phyloP scores from a whole-genome alignment of 2,329 filamentous ascomycete species.

The Trichoderma afroharzianum region DNA sequence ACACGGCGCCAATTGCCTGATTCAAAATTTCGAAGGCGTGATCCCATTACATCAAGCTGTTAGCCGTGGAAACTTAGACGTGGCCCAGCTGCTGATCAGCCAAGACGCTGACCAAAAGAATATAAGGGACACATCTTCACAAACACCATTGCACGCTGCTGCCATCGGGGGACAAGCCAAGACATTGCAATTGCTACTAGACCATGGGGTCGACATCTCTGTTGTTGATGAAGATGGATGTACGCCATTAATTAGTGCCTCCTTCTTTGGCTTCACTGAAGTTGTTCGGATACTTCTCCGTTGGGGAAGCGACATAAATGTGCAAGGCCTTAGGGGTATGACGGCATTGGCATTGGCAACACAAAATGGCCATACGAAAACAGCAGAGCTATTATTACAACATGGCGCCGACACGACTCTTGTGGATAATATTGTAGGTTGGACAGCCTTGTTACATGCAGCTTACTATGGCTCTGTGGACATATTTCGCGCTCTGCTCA shows the following conservation, averaged over 20 bases:
- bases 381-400: neutral
- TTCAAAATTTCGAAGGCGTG: neutral
- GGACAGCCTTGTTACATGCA: neutral
- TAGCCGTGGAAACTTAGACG: neutral
- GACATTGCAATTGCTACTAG: neutral
- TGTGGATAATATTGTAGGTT: neutral
- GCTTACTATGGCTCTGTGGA: neutral
- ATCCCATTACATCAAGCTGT: neutral
- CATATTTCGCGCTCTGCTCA: neutral
- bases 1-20: neutral
- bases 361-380: neutral
- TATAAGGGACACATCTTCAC: neutral
- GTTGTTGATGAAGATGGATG: neutral
- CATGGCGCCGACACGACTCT: neutral
- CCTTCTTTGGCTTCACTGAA: neutral
- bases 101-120: neutral
- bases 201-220: neutral
- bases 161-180: neutral
- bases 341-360: neutral
- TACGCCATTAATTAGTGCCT: neutral
- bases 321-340: neutral
- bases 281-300: neutral
- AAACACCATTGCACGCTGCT: neutral
- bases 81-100: neutral
- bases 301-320: neutral